Evolutionary conservation across 176 grass and related monocot genomes (phyloP).

Genomic region (Carex cristatella): DNA sequence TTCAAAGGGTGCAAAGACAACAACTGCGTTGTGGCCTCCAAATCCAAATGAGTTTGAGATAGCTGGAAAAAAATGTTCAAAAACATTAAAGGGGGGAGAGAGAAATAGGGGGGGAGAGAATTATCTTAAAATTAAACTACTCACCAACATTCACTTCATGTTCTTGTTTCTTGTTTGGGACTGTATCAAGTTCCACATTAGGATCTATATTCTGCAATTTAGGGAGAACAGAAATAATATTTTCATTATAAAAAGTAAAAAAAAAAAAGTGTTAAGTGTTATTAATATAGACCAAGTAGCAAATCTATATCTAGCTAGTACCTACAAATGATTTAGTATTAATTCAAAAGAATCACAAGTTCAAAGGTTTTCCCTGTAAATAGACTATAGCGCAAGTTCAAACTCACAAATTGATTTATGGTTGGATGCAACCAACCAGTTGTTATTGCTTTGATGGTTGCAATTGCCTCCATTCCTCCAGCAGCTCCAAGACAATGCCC

Average conservation of each 20-base stretch:
- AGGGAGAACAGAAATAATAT: background rate
- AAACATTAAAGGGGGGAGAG: background rate
- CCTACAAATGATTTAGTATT: background rate
- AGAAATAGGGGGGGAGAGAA: background rate
- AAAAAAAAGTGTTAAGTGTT: background rate
- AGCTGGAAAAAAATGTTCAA: slow-evolving; percentile 30
- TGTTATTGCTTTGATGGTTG: slow-evolving; percentile 80
- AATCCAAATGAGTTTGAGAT: slow-evolving; percentile 98
- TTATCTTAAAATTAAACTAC: slow-evolving; percentile 14
- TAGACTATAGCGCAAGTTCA: background rate
- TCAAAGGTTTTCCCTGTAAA: background rate
- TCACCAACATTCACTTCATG: slow-evolving; percentile 94
- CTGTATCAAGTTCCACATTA: slow-evolving; percentile 76
- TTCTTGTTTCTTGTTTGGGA: slow-evolving; percentile 77
- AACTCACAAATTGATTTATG: slow-evolving; percentile 99
- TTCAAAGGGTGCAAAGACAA: slow-evolving; percentile 86
- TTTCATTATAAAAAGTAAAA: background rate
- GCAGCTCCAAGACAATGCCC: slow-evolving; percentile 90
- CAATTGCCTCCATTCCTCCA: slow-evolving; percentile 90
- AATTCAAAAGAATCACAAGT: background rate
- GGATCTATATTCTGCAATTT: slow-evolving; percentile 63
- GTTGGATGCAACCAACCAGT: slow-evolving; percentile 94
- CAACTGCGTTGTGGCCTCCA: slow-evolving; percentile 89
- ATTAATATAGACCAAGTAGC: background rate
- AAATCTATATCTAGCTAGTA: background rate